Conservation (phyloP, 2,329 filamentous ascomycete genomes). For the Calonectria crousiana region DNA sequence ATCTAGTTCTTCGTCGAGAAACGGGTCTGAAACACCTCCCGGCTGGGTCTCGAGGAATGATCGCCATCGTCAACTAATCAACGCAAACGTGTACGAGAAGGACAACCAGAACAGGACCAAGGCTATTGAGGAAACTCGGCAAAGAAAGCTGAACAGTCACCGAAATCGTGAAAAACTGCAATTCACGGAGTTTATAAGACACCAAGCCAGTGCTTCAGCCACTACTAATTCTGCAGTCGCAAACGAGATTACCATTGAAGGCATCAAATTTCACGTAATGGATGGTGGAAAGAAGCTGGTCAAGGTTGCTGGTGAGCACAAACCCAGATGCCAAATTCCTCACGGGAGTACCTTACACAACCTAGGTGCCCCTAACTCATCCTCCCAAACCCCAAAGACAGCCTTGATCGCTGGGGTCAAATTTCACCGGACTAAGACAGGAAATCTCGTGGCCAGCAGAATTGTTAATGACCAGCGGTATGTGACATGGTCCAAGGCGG, state of each 20-base stretch:
- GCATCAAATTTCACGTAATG: conserved; percentile 79
- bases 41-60: conserved; percentile 79
- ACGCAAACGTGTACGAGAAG: conserved; percentile 81
- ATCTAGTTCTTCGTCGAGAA: conserved; percentile 52
- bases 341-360: conserved; percentile 43
- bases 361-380: conserved; percentile 69
- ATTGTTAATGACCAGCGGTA: conserved; percentile 83
- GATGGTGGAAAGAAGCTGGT: conserved; percentile 87
- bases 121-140: conserved; percentile 78
- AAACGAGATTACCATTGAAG: conserved; percentile 77
- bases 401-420: conserved; percentile 80
- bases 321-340: neutral
- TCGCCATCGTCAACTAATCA: conserved; percentile 86
- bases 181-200: conserved; percentile 55
- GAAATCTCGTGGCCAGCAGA: conserved; percentile 85
- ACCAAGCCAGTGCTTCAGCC: conserved; percentile 37
- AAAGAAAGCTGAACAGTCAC: conserved; percentile 65
- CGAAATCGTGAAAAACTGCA: conserved; percentile 71
- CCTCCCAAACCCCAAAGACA: conserved; percentile 79
- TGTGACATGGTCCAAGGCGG: conserved; percentile 50
- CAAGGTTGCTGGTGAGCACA: conserved; percentile 73
- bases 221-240: conserved; percentile 49
- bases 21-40: conserved; percentile 48
- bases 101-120: conserved; percentile 75
- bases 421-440: conserved; percentile 88